Conservation (phyloP, 164 flowering plant species). For the Pachysandra terminalis region DNA sequence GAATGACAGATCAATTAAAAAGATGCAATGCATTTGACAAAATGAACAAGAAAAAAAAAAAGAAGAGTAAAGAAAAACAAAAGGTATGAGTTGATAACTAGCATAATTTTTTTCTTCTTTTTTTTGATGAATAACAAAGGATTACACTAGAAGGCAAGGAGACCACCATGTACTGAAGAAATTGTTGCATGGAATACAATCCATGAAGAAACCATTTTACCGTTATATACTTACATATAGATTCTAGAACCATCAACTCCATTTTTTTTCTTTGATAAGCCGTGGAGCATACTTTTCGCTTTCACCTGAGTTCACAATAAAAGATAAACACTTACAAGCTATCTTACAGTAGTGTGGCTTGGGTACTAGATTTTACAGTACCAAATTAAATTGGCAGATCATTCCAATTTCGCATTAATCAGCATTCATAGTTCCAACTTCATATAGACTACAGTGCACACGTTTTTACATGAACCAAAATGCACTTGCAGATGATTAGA, state of each 20-base stretch:
- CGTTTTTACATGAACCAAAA: background rate
- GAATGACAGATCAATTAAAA: slow-evolving; percentile 7
- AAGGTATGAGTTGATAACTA: background rate
- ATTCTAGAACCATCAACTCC: slow-evolving; percentile 82
- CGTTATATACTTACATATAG: slow-evolving; percentile 50
- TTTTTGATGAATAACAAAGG: too few relatives aligned
- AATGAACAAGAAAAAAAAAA: slow-evolving; percentile 2
- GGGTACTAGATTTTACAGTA: background rate
- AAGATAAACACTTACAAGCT: background rate
- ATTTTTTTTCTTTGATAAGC: slow-evolving; percentile 46
- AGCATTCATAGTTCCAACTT: too few relatives aligned
- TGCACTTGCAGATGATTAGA: background rate
- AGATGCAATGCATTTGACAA: background rate
- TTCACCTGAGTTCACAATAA: slow-evolving; percentile 35
- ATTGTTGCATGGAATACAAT: too few relatives aligned
- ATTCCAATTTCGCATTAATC: background rate
- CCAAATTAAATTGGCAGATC: background rate
- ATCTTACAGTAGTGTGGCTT: background rate
- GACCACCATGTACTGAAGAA: too few relatives aligned
- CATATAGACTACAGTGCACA: background rate
- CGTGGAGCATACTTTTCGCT: slow-evolving; percentile 53
- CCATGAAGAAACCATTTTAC: background rate
- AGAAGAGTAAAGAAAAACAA: too few relatives aligned
- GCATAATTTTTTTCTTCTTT: too few relatives aligned
- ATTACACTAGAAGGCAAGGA: too few relatives aligned